A percentile compares a stretch with the other conserved stretches of the same genome.
Evolutionary conservation across 352 stramenopile genomes (phyloP).

Genomic region (Blastocystis sp.): DNA sequence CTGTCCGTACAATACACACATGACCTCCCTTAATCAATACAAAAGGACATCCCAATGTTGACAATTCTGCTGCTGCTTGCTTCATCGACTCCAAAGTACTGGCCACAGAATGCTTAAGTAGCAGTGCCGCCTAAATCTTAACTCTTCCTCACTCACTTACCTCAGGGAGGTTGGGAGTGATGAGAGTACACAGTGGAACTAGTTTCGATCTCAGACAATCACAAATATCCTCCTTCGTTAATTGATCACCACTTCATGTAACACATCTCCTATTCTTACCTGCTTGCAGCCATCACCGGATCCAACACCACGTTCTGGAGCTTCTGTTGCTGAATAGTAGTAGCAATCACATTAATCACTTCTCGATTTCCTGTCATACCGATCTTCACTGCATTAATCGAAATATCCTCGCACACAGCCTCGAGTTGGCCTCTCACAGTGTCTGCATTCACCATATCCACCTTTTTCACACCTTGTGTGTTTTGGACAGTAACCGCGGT

Average conservation of each 20-base stretch:
- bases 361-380: slow-evolving; percentile 84
- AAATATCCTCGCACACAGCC: slow-evolving; percentile 81
- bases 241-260: slow-evolving; percentile 73
- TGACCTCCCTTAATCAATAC: slow-evolving; percentile 89
- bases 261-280: not conserved
- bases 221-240: slow-evolving; percentile 79
- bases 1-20: no score
- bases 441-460: slow-evolving; percentile 78
- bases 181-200: slow-evolving; percentile 80
- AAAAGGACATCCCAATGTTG: slow-evolving; percentile 74
- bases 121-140: slow-evolving; percentile 73
- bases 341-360: not conserved
- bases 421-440: slow-evolving; percentile 79
- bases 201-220: slow-evolving; percentile 76
- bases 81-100: slow-evolving; percentile 75
- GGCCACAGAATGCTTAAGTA: slow-evolving; percentile 73
- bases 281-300: slow-evolving; percentile 88
- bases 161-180: slow-evolving; percentile 88
- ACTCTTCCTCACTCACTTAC: slow-evolving; percentile 68
- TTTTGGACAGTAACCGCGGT: slow-evolving; percentile 85
- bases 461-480: slow-evolving; percentile 73
- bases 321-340: not conserved
- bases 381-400: slow-evolving; percentile 84
- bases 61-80: slow-evolving; percentile 77
- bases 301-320: slow-evolving; percentile 78